These are phyloP conservation scores for Dillenia turbinata DNA, from an alignment of 164 flowering plant species.

Conservation along the genomic window DNA sequence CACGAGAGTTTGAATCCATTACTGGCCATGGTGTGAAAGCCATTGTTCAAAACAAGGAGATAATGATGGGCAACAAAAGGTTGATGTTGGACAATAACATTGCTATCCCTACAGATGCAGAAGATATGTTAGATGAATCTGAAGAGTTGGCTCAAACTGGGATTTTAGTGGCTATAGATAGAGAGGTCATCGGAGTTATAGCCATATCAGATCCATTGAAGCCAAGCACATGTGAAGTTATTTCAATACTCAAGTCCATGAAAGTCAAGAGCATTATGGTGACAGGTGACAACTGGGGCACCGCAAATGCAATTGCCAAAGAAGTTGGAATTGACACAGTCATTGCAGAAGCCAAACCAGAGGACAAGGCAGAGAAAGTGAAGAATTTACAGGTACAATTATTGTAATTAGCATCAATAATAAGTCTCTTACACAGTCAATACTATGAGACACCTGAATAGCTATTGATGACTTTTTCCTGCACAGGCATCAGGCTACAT, in stretches of 20 bases:
- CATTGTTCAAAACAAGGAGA: conserved; percentile 41
- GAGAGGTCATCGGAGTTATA: conserved; percentile 54
- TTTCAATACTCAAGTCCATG: conserved; percentile 80
- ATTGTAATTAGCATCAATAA: too few species aligned
- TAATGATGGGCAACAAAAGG: conserved; percentile 81
- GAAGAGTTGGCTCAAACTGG: conserved; percentile 83
- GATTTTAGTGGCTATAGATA: conserved; percentile 57
- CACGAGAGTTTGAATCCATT: conserved; percentile 49
- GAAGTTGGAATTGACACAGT: conserved; percentile 74
- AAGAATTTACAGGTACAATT: conserved; percentile 64
- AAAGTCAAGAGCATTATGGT: conserved; percentile 67
- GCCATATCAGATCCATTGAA: conserved; percentile 87
- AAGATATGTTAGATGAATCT: conserved; percentile 51
- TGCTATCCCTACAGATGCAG: conserved; percentile 51
- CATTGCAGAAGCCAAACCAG: conserved; percentile 83
- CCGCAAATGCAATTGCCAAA: conserved; percentile 76
- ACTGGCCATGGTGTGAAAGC: conserved; percentile 84
- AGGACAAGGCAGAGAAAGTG: conserved; percentile 74
- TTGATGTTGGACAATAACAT: conserved; percentile 53
- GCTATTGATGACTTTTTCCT: too few species aligned
- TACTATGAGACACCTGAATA: too few species aligned
- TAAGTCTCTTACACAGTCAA: too few species aligned
- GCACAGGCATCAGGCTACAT: conserved; percentile 41
- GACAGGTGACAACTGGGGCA: conserved; percentile 93
- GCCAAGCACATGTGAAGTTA: conserved; percentile 63